These are phyloP conservation scores for Eustoma russellianum DNA, from an alignment of 257 asterid genomes.

Conservation along the genomic window DNA sequence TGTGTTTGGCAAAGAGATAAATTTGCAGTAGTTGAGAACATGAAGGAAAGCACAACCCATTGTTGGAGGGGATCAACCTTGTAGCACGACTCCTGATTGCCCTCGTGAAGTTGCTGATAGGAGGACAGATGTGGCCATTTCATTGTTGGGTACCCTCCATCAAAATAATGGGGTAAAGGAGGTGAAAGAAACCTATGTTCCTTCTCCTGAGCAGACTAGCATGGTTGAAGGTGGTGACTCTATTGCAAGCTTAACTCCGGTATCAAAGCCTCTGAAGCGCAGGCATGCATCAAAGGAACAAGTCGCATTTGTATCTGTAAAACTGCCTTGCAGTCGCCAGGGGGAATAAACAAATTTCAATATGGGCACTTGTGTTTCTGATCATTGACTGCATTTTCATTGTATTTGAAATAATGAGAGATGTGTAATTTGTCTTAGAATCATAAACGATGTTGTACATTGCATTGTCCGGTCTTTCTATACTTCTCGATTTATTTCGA, in stretches of 20 bases:
- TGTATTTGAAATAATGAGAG: no score
- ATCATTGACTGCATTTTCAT: no score
- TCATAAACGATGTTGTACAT: no score
- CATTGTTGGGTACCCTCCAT: constrained; percentile 5
- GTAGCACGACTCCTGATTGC: constrained; percentile 11
- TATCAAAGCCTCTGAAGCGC: constrained; percentile 15
- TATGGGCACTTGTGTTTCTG: no score
- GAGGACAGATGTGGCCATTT: constrained; percentile 6
- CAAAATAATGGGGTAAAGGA: constrained; percentile 21
- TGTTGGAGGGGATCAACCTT: constrained; percentile 59
- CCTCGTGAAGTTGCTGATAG: constrained; percentile 12
- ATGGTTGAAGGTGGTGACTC: constrained; percentile 13
- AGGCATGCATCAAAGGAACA: constrained; percentile 23
- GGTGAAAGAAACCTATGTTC: constrained; percentile 15
- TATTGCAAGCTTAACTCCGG: constrained; percentile 13
- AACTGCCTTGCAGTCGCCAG: neutral
- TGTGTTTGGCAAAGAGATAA: no score
- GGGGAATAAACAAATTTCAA: no score
- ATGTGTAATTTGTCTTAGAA: no score
- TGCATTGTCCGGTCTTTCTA: no score
- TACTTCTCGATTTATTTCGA: no score
- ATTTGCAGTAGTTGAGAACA: no score
- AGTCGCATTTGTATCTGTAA: constrained; percentile 67
- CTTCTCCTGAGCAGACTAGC: constrained; percentile 9
- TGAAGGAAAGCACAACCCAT: no score